Base-by-base conservation (phyloP, 177 flowering plant genomes). In the Vitis hybrid region DNA sequence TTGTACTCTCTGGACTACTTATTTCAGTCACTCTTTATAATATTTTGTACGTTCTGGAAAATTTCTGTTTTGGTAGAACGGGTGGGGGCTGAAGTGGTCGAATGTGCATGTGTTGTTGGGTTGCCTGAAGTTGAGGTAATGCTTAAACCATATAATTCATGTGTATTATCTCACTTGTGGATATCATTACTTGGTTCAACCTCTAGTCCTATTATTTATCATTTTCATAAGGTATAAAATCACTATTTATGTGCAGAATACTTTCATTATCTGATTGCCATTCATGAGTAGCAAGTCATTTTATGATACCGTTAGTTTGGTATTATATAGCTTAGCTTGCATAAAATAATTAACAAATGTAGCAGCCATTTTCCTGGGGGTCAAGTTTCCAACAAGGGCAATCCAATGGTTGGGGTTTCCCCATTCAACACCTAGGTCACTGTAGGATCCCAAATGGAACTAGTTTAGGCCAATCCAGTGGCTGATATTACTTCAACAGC, bases 41-140 rank as follows among this genome's bases (percentile, higher is more conserved):
- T 7, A 64, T 46, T 19, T 49, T 59, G n/a, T 63, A 11, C 18
- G 32, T 70, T 56, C 11, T 60, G 54, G 60, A 46, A 40, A 32
- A 49, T 65, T 76, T 18, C 13, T 72, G 5, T 68, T 67, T 72
- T 54, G 30, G 3, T 60, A 93, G 98, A 93, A 74, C 87, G 98
- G 2, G 80, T 70, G 65, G 90, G 84, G 49, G 98, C 95, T 70
- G 90, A 89, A 71, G 98, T 93, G 48, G 88, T 88, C 8, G 98
- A 93, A 70, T 93, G 98, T 76, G 98, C 91, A 11, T 93, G 98
- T 71, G 91, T 93, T 54, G 79, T 93, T 30, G 98, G 96, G 18
- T 67, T 91, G 83, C 92, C 86, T 27, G 91, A 88, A 74, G 78
- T 83, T 55, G 83, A 88, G 94, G 98, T 90, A 84, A 68, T 57